phyloP scores from a whole-genome alignment of 2,329 filamentous ascomycete species.

The Epichloe brachyelytri region DNA sequence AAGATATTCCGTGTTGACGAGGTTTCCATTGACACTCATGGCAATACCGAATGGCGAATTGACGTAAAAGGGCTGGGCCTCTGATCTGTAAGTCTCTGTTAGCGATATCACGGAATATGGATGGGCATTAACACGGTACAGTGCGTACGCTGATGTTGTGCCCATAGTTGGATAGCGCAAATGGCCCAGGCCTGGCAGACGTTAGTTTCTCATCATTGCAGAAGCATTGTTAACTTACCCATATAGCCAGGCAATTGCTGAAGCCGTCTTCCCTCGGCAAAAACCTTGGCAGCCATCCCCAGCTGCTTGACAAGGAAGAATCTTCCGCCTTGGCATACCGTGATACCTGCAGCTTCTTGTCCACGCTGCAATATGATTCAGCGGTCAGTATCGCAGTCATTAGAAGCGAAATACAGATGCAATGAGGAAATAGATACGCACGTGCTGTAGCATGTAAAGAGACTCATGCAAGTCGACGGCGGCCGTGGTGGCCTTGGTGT shows the following conservation, averaged over 20 bases:
- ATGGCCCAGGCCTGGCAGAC: slow-evolving; percentile 47
- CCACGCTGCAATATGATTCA: slow-evolving; percentile 33
- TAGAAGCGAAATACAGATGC: slow-evolving; percentile 4
- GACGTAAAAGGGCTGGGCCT: slow-evolving; percentile 83
- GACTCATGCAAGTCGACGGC: slow-evolving; percentile 57
- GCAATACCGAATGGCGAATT: slow-evolving; percentile 76
- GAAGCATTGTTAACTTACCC: slow-evolving; percentile 25
- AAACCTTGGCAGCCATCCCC: slow-evolving; percentile 37
- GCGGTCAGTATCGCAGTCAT: slow-evolving; percentile 8
- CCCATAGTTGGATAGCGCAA: slow-evolving; percentile 83
- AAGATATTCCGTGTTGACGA: slow-evolving; percentile 63
- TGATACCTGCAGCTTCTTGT: slow-evolving; percentile 81
- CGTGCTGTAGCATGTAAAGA: slow-evolving; percentile 54
- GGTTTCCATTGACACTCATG: slow-evolving; percentile 76
- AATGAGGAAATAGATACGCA: slow-evolving; percentile 12
- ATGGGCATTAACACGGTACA: not conserved
- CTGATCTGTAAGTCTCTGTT: slow-evolving; percentile 42
- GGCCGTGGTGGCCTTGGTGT: slow-evolving; percentile 27
- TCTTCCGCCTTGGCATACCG: slow-evolving; percentile 59
- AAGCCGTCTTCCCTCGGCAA: slow-evolving; percentile 64
- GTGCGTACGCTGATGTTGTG: slow-evolving; percentile 42
- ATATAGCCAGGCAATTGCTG: slow-evolving; percentile 55
- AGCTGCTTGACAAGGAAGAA: not conserved
- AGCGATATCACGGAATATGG: not conserved
- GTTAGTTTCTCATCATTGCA: not conserved